Conservation (phyloP, 106 monocot species). For the Acanthochlamys bracteata region DNA sequence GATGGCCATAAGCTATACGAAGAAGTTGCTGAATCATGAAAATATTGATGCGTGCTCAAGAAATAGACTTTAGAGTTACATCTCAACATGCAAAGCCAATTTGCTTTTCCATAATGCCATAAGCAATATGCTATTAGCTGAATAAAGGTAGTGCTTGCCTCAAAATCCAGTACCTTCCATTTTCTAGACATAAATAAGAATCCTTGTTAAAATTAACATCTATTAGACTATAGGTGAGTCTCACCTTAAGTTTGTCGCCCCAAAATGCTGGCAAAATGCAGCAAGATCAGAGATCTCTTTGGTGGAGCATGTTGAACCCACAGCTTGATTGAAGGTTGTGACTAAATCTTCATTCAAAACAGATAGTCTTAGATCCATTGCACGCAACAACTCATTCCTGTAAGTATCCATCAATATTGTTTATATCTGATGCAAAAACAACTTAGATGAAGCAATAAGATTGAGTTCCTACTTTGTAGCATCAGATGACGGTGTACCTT, state of each 20-base stretch:
- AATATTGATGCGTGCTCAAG: neutral
- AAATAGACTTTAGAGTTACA: neutral
- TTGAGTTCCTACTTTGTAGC: constrained; percentile 55
- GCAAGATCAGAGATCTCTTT: constrained; percentile 48
- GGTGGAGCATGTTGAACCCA: constrained; percentile 36
- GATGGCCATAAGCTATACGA: neutral
- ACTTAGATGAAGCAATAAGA: neutral
- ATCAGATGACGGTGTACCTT: constrained; percentile 56
- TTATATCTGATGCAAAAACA: constrained; percentile 13
- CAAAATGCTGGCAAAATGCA: constrained; percentile 71
- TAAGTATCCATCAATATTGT: constrained; percentile 4
- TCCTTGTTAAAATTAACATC: neutral
- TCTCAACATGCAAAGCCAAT: neutral
- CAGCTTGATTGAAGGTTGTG: constrained; percentile 36
- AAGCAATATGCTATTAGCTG: neutral
- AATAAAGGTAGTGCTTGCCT: too few species aligned
- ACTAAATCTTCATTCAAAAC: constrained; percentile 61
- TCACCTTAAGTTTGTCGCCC: constrained; percentile 62
- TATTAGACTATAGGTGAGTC: neutral
- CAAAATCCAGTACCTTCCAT: neutral
- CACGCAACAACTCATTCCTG: constrained; percentile 78
- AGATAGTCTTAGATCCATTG: constrained; percentile 58
- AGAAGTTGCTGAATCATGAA: neutral
- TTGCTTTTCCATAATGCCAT: neutral
- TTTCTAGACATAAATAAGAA: neutral